Base-by-base conservation (phyloP, 768 basidiomycete genomes). In the Russula lepida region DNA sequence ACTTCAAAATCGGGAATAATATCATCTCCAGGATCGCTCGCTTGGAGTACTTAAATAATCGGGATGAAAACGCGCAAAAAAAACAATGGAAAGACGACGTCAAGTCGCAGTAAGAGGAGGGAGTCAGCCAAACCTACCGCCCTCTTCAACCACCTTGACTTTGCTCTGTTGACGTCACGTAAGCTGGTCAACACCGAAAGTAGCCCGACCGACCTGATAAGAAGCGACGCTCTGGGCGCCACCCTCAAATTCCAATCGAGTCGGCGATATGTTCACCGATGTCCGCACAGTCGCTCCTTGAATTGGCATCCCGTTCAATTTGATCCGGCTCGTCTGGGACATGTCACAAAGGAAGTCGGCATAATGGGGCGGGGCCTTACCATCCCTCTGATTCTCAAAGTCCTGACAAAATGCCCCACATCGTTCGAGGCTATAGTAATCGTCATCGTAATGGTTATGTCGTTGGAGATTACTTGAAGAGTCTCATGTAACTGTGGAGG, bases 21-120 rank as follows among this genome's bases (percentile, higher is more conserved):
- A 46, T 65, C 66, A 59, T 66, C 66, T 56, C 64, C 55, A 41
- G 59, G 65, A 54, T 66, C 65, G 28, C 64, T 65, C 25, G 58
- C 28, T 51, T 66, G 46, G 44, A 59, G 55, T 1, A 66, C 64
- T 66, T 44, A n/a, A 41, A 35, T 56, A 12, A 27, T 48, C n/a
- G n/a, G 9, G n/a, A 44, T 15, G 61, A 13, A 30, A 47, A 56
- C 27, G 32, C 4, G 44, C 21, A 57, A 30, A 51, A 11, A 3
- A 60, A 43, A 12, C 2, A 23, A 27, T 37, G 44, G 9, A 27
- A 58, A 15, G 27, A 48, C 62, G 57, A 63, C 62, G 62, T 63
- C 62, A 63, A 63, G 62, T 47, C 58, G 53, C 32, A 27, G 50
- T 33, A 44, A 57, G 47, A 32, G 62, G 50, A 48, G 13, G 37